Evolutionary conservation across 2,329 filamentous ascomycete species (phyloP).

Genomic region (Sporothrix pallida): DNA sequence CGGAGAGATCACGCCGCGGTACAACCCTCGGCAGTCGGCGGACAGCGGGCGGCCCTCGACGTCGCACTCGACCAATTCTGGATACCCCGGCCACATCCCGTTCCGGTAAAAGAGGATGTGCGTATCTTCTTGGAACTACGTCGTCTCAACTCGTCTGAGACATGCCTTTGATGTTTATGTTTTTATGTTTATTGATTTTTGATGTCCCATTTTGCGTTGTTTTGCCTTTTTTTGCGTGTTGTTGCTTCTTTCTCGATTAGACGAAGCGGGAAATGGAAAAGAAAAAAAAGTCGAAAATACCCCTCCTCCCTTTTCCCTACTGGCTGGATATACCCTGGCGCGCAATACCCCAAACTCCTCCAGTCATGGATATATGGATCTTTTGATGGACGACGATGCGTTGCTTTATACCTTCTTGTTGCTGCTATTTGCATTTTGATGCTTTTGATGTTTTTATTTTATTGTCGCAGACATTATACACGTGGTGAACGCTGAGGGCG

Average conservation of each 20-base stretch:
- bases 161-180: constrained; percentile 37
- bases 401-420: constrained; percentile 2
- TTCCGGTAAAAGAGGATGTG: constrained; percentile 75
- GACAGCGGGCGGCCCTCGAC: constrained; percentile 92
- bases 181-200: constrained; percentile 45
- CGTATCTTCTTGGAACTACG: no score
- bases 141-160: no score
- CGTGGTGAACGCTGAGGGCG: not conserved
- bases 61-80: constrained; percentile 93
- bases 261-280: constrained; percentile 31
- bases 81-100: constrained; percentile 92
- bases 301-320: constrained; percentile 57
- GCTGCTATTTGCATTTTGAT: not conserved
- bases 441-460: constrained; percentile 13
- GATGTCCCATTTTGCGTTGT: constrained; percentile 38
- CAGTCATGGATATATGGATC: constrained; percentile 34
- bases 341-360: constrained; percentile 50
- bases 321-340: constrained; percentile 71
- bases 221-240: constrained; percentile 32
- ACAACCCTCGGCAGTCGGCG: constrained; percentile 81
- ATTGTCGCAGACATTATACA: not conserved
- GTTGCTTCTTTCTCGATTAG: not conserved
- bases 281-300: constrained; percentile 51
- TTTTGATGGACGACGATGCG: constrained; percentile 35
- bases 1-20: constrained; percentile 83